Conservation (phyloP, 106 monocot genomes). For the Vanilla planifolia region DNA sequence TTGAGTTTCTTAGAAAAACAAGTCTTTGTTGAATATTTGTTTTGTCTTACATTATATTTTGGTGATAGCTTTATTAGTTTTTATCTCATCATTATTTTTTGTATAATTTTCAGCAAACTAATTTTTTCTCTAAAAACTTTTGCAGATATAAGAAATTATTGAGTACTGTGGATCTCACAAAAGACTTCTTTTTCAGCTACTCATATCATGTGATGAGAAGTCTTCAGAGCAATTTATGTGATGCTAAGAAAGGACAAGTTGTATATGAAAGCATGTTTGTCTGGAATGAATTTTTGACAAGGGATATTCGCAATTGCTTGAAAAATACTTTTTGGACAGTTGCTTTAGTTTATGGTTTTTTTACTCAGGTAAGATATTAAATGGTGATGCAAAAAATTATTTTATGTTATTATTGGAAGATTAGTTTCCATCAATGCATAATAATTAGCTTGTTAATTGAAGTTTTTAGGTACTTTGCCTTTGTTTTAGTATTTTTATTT, state of each 20-base stretch:
- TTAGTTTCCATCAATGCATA: not conserved
- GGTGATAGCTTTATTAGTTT: too few species aligned
- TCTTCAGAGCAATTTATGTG: conserved; percentile 76
- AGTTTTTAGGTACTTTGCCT: not conserved
- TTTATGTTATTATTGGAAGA: not conserved
- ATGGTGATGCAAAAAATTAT: not conserved
- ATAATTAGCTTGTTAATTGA: too few species aligned
- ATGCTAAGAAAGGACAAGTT: conserved; percentile 36
- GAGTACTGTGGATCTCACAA: conserved; percentile 79
- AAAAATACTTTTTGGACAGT: conserved; percentile 88
- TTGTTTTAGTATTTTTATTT: not conserved
- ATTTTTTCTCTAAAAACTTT: conserved; percentile 17
- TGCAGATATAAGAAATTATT: conserved; percentile 93
- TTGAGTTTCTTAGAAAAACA: too few species aligned
- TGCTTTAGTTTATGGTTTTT: conserved; percentile 90
- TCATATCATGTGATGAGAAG: conserved; percentile 91
- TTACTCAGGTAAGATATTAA: conserved; percentile 62
- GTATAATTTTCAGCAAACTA: too few species aligned
- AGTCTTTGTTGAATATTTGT: too few species aligned
- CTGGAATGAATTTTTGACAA: conserved; percentile 94
- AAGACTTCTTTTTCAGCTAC: conserved; percentile 99
- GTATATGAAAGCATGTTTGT: conserved; percentile 96
- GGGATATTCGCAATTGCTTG: conserved; percentile 54
- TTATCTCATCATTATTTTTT: too few species aligned
- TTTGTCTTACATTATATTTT: too few species aligned